Base-by-base conservation (phyloP, 345 rosid species). In the Acer campestre region DNA sequence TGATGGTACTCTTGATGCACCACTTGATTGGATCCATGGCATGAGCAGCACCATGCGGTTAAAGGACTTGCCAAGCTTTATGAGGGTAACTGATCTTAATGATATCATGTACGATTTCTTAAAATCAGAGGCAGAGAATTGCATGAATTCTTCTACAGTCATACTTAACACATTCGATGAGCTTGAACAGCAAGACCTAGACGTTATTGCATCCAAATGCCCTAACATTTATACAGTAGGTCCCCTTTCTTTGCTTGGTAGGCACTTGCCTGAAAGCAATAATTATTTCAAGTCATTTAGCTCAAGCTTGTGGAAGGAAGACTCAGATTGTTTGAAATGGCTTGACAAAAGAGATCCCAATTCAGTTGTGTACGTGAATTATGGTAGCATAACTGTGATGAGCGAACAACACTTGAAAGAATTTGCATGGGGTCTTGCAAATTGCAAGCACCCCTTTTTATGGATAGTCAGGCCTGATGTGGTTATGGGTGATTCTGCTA, bases 161-260 rank as follows among this genome's bases (percentile, higher is more conserved):
- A 61, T 88, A 55, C 76, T 88, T 44, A 82, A 86, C 85, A 79
- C 89, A 3, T 86, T 86, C 31, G 82, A 84, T n/a, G 88, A 81
- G 62, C 42, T 80, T 3, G 92, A 88, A 53, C 53, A 69, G 0
- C 72, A 83, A 77, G 80, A 77, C 1, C 40, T 89, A 13, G 71
- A 83, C 9, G 82, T 68, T 5, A 27, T 89, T 9, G 69, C 81
- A 1, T 27, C 77, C 23, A 82, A 73, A 9, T 70, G 69, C 64
- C 82, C 84, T 4, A 25, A 49, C 67, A 78, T 81, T 2, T 82
- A 81, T 46, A 64, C 84, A 0, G 44, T 75, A 0, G 89, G 89
- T 7, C 92, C 89, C 3, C 81, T 87, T 9, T 55, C 68, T 42
- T 75, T 84, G 82, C 88, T 87, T 1, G 29, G 31, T 10, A 67